Evolutionary conservation across 2,329 filamentous ascomycete genomes (phyloP), one percentile per base, ranked within the genome.

Genomic region (Tothia fuscella): DNA sequence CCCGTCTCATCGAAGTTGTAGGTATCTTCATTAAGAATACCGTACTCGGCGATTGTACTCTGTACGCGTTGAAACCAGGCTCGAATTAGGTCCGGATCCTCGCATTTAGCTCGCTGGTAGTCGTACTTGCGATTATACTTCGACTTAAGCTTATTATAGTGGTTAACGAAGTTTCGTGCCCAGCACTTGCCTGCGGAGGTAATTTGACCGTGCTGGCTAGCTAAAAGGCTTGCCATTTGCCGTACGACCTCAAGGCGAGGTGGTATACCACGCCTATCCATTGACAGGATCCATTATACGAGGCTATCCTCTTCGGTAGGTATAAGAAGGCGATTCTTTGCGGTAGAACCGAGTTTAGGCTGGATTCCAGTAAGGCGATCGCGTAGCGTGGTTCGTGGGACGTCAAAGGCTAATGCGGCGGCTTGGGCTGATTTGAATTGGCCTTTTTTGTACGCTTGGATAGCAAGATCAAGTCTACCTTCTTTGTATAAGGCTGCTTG

Each of bases 21-120:
- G n/a, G n/a, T n/a, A n/a, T n/a, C n/a, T 14, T 41, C 32, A 21
- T 42, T 32, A 6, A 42, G 6, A 32, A 42, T 42, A 9, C 39
- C 39, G 20, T 42, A 42, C 33, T 42, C 28, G 6, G 39, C 39
- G 16, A n/a, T 41, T 6, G 31, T 43, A 24, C 41, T 42, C 6
- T 7, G 10, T 20, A 42, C 39, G 16, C 21, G 39, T 10, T 20
- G 6, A 19, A 42, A 42, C 39, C 33, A 42, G 7, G n/a, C 39
- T 19, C 32, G 19, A 20, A 42, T 42, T 14, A 42, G 13, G 17
- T 19, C 20, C 16, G 39, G 33, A 22, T 42, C 39, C 32, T 42
- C 39, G 21, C 21, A 43, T 41, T 17, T 17, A 21, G 39, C 39
- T 41, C 32, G 21, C 26, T 10, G 14, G 10, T 29, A 29, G 10